Base-by-base conservation (phyloP, 202 grass and related monocot genomes). In the Carex arenaria region DNA sequence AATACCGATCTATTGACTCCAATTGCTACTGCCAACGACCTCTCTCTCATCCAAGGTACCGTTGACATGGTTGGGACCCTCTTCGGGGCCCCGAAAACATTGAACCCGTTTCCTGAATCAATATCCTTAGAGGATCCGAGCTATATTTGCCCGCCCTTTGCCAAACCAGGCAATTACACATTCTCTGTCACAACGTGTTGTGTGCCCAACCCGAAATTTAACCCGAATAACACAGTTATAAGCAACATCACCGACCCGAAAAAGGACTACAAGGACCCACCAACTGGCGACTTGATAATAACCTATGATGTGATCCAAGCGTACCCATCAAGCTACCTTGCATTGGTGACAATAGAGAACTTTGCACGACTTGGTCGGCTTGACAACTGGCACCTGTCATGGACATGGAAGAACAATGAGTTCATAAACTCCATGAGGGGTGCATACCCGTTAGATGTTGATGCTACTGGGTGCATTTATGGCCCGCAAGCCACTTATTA, bases 311-410 rank as follows among this genome's bases (percentile, higher is more conserved):
- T 99, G 32, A 19, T 89, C 72, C 91, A 99, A 85, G 88, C 93
- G 0, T 88, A 89, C 81, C 9, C 80, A 0, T 80, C 91, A 3
- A 95, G 81, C 88, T 99, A 99, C 89, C 93, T 99, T 30, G 91
- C 96, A 45, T 90, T 95, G 11, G 89, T 99, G 54, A 93, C 96
- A 36, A 84, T 99, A 36, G 96, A 95, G 32, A 99, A 99, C 89
- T 90, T 89, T 15, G 92, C 89, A 10, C 85, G 86, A 40, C 96
- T 99, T 32, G 96, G 91, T 54, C 93, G 93, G 83, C 93, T 99
- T 68, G 96, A 99, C 85, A 91, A 93, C 68, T 99, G 93, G 93
- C 85, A 85, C 36, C 79, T 99, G 28, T 88, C 96, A 1, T 99
- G 96, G 96, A 90, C 91, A 40, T 99, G 96, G 96, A 87, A 83